These are phyloP conservation scores for Hymenoscyphus scutula DNA, from an alignment of 2,329 filamentous ascomycete species.

Conservation along the genomic window DNA sequence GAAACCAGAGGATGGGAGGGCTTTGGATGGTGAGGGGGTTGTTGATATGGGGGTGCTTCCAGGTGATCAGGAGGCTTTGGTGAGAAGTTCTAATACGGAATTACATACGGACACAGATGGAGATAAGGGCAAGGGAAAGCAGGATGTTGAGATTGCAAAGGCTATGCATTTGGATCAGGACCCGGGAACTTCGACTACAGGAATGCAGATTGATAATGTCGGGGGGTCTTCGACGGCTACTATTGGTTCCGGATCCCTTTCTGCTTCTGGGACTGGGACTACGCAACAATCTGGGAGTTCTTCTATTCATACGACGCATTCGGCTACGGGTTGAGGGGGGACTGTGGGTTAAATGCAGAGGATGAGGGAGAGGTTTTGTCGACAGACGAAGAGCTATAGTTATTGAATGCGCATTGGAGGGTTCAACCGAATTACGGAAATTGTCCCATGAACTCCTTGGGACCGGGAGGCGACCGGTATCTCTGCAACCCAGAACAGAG, in stretches of 20 bases:
- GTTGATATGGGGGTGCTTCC: conserved; percentile 20
- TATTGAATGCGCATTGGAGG: too few species aligned
- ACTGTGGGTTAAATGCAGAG: background rate
- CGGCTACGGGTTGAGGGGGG: conserved; percentile 12
- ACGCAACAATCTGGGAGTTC: conserved; percentile 23
- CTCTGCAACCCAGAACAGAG: too few species aligned
- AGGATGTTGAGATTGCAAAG: conserved; percentile 12
- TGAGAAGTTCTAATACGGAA: background rate
- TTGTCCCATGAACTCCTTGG: too few species aligned
- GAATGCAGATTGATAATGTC: conserved; percentile 15
- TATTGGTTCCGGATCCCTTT: conserved; percentile 22
- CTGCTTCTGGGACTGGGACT: conserved; percentile 10
- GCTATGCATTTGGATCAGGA: background rate
- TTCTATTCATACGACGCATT: conserved; percentile 28
- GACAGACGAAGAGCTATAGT: too few species aligned
- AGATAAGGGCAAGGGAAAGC: conserved; percentile 21
- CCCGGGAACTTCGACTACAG: background rate
- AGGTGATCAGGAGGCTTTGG: background rate
- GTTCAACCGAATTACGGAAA: too few species aligned
- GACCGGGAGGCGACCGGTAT: too few species aligned
- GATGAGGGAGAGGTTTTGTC: too few species aligned
- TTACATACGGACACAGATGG: background rate
- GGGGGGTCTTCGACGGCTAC: conserved; percentile 22
- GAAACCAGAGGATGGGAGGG: conserved; percentile 8
- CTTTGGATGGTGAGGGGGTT: conserved; percentile 20